These are phyloP conservation scores for Taphrina flavorubra DNA, from an alignment of 1,139 yeast species.

Conservation along the genomic window DNA sequence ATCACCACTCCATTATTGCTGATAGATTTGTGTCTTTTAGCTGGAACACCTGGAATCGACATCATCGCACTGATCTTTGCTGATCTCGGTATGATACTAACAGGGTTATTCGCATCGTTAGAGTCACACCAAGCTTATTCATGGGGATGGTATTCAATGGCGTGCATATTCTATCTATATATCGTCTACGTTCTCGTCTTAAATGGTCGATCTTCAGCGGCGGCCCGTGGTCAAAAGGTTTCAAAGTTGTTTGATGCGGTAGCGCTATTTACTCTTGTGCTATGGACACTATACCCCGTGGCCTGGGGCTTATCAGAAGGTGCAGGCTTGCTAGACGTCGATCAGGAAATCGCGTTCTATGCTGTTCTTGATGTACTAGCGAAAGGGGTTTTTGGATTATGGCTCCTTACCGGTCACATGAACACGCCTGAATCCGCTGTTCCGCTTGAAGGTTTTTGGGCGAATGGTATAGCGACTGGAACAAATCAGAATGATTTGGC, in stretches of 20 bases:
- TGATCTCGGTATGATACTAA: constrained; percentile 38
- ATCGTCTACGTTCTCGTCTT: constrained; percentile 25
- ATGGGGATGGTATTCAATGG: constrained; percentile 39
- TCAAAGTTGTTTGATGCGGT: constrained; percentile 31
- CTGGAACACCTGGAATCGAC: constrained; percentile 45
- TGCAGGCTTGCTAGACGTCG: constrained; percentile 24
- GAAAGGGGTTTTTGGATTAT: constrained; percentile 36
- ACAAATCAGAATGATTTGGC: constrained; percentile 33
- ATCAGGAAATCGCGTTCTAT: constrained; percentile 33
- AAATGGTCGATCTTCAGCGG: constrained; percentile 29
- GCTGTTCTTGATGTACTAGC: constrained; percentile 39
- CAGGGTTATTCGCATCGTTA: constrained; percentile 34
- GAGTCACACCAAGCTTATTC: constrained; percentile 21
- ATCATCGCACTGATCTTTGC: constrained; percentile 33
- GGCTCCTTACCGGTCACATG: constrained; percentile 35
- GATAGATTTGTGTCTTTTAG: constrained; percentile 52
- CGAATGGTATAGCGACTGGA: constrained; percentile 32
- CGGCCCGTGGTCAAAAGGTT: constrained; percentile 33
- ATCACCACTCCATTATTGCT: constrained; percentile 64
- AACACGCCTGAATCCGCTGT: constrained; percentile 38
- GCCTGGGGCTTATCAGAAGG: constrained; percentile 39
- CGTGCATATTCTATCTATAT: constrained; percentile 32
- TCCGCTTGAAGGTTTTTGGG: constrained; percentile 37
- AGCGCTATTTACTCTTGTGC: constrained; percentile 26
- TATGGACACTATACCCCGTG: constrained; percentile 35